Evolutionary conservation across 148 eudicot genomes (phyloP).

Genomic region (Cornus florida): DNA sequence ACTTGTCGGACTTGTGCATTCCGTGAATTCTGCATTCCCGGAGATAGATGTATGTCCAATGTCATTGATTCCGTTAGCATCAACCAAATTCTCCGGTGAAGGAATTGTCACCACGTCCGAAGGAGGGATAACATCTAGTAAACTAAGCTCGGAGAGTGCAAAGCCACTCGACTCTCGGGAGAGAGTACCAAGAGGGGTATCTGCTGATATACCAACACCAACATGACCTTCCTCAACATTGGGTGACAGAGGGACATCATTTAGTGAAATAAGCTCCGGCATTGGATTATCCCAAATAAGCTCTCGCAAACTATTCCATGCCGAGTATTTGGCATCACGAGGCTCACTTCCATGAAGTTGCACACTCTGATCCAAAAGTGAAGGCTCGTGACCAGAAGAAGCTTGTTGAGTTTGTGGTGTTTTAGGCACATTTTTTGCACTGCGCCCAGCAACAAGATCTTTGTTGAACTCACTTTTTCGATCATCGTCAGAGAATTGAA

Average conservation of each 20-base stretch:
- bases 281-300: slow-evolving; percentile 36
- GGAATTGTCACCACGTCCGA: slow-evolving; percentile 9
- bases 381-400: slow-evolving; percentile 12
- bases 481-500: slow-evolving; percentile 58
- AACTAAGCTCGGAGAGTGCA: slow-evolving; percentile 33
- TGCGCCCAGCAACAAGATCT: slow-evolving; percentile 11
- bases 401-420: slow-evolving; percentile 18
- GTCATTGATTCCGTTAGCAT: slow-evolving; percentile 29
- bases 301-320: slow-evolving; percentile 28
- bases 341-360: slow-evolving; percentile 28
- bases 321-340: slow-evolving; percentile 15
- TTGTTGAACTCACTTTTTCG: slow-evolving; percentile 18
- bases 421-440: slow-evolving; percentile 20
- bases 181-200: neutral
- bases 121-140: slow-evolving; percentile 35
- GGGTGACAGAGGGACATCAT: slow-evolving; percentile 15
- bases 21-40: slow-evolving; percentile 29
- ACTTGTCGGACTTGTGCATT: slow-evolving; percentile 19
- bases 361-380: slow-evolving; percentile 18
- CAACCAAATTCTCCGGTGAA: neutral
- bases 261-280: slow-evolving; percentile 25
- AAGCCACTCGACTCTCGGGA: slow-evolving; percentile 2
- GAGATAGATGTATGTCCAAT: slow-evolving; percentile 19
- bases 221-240: neutral
- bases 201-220: slow-evolving; percentile 8